Percentiles rank a stretch among this genome's conserved stretches.
Evolutionary conservation across 108 stramenopile genomes (phyloP).

Genomic region (Pseudonitzschia delicatissima): DNA sequence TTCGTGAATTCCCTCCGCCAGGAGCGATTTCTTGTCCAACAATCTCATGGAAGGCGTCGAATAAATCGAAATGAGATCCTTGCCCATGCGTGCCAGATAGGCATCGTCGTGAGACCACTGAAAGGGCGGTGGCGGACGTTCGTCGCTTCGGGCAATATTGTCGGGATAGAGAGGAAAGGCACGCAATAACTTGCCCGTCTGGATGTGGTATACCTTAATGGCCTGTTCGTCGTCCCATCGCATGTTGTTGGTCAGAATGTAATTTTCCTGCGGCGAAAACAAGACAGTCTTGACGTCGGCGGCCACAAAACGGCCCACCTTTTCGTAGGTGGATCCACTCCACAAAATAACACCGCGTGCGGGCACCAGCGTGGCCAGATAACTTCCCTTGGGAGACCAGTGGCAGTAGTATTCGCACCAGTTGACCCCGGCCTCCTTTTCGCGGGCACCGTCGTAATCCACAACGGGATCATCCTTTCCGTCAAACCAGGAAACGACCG

Average conservation of each 20-base stretch:
- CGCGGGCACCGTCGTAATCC: constrained; percentile 94
- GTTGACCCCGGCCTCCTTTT: constrained; percentile 89
- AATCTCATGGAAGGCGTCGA: constrained; percentile 88
- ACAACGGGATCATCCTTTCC: constrained; percentile 75
- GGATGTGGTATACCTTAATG: constrained; percentile 90
- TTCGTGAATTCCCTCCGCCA: constrained; percentile 88
- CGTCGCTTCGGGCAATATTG: constrained; percentile 25
- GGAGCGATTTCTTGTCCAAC: constrained; percentile 86
- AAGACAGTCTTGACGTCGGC: constrained; percentile 79
- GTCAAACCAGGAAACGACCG: constrained; percentile 88
- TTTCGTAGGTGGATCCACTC: constrained; percentile 89
- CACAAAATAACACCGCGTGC: constrained; percentile 92
- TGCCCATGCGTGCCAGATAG: constrained; percentile 93
- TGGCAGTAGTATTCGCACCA: constrained; percentile 94
- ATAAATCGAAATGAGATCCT: constrained; percentile 88
- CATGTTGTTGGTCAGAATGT: constrained; percentile 89
- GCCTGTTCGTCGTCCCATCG: constrained; percentile 67
- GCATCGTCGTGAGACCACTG: constrained; percentile 94
- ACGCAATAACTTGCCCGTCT: constrained; percentile 76
- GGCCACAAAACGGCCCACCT: constrained; percentile 85
- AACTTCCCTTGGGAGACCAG: constrained; percentile 93
- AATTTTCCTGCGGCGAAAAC: constrained; percentile 86
- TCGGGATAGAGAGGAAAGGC: constrained; percentile 80
- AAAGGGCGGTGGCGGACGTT: constrained; percentile 77
- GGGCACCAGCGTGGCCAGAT: constrained; percentile 91